These are phyloP conservation scores for Sporothrix phasma DNA, from an alignment of 2,329 filamentous ascomycete genomes.

Conservation along the genomic window DNA sequence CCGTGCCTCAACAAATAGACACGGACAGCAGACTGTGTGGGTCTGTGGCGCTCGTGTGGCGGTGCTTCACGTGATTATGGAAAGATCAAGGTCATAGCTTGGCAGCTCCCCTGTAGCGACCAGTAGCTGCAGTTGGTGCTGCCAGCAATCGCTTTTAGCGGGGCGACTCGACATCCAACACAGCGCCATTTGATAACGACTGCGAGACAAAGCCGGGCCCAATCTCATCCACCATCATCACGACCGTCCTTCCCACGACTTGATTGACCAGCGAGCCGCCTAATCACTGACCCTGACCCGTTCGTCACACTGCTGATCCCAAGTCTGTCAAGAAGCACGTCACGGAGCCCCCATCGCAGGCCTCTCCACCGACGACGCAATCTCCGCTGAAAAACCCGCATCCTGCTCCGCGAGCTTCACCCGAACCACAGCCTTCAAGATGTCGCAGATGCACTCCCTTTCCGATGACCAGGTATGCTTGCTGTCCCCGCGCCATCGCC, in stretches of 20 bases:
- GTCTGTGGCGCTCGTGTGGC: neutral
- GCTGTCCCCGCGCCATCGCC: no score
- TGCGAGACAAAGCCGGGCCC: constrained; percentile 6
- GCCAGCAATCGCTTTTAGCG: constrained; percentile 1
- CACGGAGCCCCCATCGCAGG: neutral
- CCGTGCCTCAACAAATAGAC: neutral
- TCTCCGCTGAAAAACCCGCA: constrained; percentile 14
- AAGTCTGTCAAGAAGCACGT: no score
- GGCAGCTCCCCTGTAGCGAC: neutral
- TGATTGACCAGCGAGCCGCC: neutral
- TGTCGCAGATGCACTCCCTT: constrained; percentile 89
- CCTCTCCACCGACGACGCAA: neutral
- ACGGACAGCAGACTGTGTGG: neutral
- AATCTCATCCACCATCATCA: neutral
- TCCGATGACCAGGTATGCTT: constrained; percentile 84
- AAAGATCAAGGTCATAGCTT: neutral
- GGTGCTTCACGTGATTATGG: neutral
- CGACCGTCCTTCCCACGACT: neutral
- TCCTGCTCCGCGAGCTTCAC: constrained; percentile 14
- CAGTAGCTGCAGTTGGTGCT: constrained; percentile 5
- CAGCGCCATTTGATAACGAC: constrained; percentile 16
- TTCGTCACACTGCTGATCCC: no score
- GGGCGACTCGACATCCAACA: constrained; percentile 5
- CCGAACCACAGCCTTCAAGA: constrained; percentile 41
- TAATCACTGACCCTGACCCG: neutral